Base-by-base conservation (phyloP, 257 asterid species). In the Vinca minor region DNA sequence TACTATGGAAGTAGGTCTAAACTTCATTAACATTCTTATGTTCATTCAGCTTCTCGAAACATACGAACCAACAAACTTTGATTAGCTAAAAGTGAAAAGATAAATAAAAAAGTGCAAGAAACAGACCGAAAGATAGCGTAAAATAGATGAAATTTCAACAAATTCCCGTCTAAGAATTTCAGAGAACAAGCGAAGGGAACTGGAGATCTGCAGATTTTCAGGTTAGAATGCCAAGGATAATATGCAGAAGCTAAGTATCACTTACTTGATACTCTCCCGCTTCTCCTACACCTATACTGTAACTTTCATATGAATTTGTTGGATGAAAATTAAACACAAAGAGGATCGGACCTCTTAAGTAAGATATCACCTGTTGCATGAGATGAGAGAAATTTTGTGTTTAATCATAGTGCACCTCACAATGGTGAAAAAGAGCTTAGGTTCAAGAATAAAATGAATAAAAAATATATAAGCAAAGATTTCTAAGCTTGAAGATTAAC, bases 221-320 rank as follows among this genome's bases (percentile, higher is more conserved):
- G n/a, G n/a, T n/a, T n/a, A n/a, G n/a, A n/a, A n/a, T n/a, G n/a
- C n/a, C n/a, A n/a, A n/a, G n/a, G n/a, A n/a, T n/a, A n/a, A 34
- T 34, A 34, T 34, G 7, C 38, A 2, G 7, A 34, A 3, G 38
- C 29, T 52, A 54, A 64, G 57, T 45, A 62, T 29, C 74, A 76
- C 98, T 84, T 79, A 92, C 98, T 75, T 89, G 85, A 81, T 89
- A 89, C 63, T 92, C 96, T 76, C 98, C 98, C 69, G 98, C 98
- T 79, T 92, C 98, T 74, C 86, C 96, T 63, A 89, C 98, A 47
- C 98, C 96, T 59, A 92, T 56, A 60, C 71, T 74, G 76, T 87
- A 89, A 65, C 77, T 78, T 59, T 77, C 87, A 63, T 89, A 80
- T 66, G 96, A 82, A 68, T 81, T 78, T 47, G 74, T 70, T 41